phyloP scores from a whole-genome alignment of 208 protist genomes.

The Wallacemonas sp. region DNA sequence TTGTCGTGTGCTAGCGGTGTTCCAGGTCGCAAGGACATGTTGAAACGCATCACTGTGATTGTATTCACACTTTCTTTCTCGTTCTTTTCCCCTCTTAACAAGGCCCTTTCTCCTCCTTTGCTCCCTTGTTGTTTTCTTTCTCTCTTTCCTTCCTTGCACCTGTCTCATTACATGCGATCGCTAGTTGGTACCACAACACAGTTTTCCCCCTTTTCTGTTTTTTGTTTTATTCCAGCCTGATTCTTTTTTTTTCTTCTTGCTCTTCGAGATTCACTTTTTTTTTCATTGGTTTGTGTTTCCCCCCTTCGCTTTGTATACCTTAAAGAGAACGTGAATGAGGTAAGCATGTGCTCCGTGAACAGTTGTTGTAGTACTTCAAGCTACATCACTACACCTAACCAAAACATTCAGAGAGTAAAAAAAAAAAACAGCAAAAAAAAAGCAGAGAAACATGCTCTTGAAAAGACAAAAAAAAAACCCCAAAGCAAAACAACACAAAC shows the following conservation, averaged over 20 bases:
- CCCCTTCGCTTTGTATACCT: background rate
- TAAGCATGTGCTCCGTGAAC: too few relatives aligned
- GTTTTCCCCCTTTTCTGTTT: conserved; percentile 11
- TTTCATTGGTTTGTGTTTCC: background rate
- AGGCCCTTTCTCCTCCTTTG: background rate
- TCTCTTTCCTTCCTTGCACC: background rate
- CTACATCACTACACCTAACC: too few relatives aligned
- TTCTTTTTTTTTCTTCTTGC: background rate
- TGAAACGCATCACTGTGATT: too few relatives aligned
- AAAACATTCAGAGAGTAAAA: background rate
- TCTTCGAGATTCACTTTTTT: background rate
- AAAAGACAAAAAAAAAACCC: background rate
- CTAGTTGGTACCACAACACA: background rate
- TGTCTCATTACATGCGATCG: background rate
- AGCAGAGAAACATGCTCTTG: background rate
- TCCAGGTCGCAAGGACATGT: too few relatives aligned
- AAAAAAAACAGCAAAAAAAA: background rate
- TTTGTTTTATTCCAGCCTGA: background rate
- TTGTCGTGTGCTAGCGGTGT: too few relatives aligned
- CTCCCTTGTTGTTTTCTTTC: background rate
- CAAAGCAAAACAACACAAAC: background rate
- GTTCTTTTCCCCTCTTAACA: background rate
- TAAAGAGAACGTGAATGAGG: background rate
- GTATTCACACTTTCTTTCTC: too few relatives aligned
- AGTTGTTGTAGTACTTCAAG: too few relatives aligned